Percentiles rank a stretch among this genome's conserved stretches.
phyloP scores from a whole-genome alignment of 2,329 filamentous ascomycete genomes.

The Dactylellina drechsleri region DNA sequence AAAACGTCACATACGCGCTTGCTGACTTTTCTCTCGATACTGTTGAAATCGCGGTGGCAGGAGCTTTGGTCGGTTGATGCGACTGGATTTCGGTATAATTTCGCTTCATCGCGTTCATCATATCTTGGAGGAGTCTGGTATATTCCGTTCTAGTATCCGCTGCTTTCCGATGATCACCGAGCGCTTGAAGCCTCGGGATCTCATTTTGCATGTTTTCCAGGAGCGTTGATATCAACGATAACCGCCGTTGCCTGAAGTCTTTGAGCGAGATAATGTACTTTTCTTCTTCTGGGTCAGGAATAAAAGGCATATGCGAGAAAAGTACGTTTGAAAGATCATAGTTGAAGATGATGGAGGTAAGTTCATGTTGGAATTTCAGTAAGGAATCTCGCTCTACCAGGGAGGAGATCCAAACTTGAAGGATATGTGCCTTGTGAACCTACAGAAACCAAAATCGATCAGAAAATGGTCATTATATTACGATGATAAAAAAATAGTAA shows the following conservation, averaged over 20 bases:
- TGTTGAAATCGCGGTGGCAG: neutral
- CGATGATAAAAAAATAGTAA: neutral
- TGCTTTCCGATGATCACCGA: constrained; percentile 44
- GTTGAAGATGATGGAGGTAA: constrained; percentile 68
- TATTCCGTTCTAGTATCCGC: constrained; percentile 64
- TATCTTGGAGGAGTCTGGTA: constrained; percentile 65
- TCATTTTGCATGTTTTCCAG: constrained; percentile 69
- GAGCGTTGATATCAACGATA: constrained; percentile 68
- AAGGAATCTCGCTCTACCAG: constrained; percentile 70
- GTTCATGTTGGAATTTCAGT: constrained; percentile 70
- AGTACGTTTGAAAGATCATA: constrained; percentile 64
- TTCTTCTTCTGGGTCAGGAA: constrained; percentile 59
- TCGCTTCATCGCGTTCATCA: constrained; percentile 71
- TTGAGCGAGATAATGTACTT: constrained; percentile 65
- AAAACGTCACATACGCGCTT: constrained; percentile 68
- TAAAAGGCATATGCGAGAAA: constrained; percentile 70
- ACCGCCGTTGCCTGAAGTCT: constrained; percentile 68
- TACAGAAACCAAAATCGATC: neutral
- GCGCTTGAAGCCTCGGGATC: constrained; percentile 62
- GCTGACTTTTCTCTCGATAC: neutral
- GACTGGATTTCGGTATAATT: constrained; percentile 68
- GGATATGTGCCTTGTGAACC: constrained; percentile 58
- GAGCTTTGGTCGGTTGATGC: constrained; percentile 57
- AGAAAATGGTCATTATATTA: neutral
- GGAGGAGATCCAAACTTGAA: constrained; percentile 68